Evolutionary conservation across 768 basidiomycete species (phyloP).

Genomic region (Sarcomyxa edulis): DNA sequence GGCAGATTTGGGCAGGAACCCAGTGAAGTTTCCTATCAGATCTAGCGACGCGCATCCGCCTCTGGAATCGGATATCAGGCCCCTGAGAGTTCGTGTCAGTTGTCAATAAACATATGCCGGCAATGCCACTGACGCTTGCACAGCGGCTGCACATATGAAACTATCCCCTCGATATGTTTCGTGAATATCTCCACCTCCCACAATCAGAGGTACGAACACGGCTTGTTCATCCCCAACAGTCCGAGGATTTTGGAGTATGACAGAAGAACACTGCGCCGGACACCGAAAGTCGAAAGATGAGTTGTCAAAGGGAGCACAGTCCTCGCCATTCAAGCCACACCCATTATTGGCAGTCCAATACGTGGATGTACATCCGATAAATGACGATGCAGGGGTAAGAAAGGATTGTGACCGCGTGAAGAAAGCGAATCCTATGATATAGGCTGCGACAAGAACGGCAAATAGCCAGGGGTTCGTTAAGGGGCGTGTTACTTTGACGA

Average conservation of each 20-base stretch:
- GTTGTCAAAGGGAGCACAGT: conserved; percentile 61
- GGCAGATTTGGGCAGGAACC: conserved; percentile 53
- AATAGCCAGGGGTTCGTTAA: conserved; percentile 53
- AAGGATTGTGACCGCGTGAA: conserved; percentile 71
- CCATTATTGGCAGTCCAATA: conserved; percentile 67
- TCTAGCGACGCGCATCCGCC: conserved; percentile 77
- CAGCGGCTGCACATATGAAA: conserved; percentile 81
- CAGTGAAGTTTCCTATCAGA: conserved; percentile 67
- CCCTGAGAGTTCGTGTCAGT: conserved; percentile 35
- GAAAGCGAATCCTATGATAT: conserved; percentile 71
- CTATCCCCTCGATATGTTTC: conserved; percentile 78
- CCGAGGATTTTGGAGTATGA: conserved; percentile 67
- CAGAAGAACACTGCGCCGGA: conserved; percentile 62
- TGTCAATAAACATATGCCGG: conserved; percentile 3
- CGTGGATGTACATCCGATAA: conserved; percentile 61
- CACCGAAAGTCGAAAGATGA: conserved; percentile 72
- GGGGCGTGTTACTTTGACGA: conserved; percentile 45
- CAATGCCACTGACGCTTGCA: conserved; percentile 58
- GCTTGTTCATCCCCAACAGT: conserved; percentile 64
- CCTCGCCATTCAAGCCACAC: conserved; percentile 67
- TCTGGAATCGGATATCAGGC: conserved; percentile 51
- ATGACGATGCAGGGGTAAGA: conserved; percentile 56
- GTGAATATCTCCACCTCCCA: conserved; percentile 77
- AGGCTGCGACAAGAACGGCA: conserved; percentile 47
- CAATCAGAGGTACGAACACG: conserved; percentile 67